These are phyloP conservation scores for Moringa oleifera DNA, from an alignment of 345 rosid genomes.

Conservation along the genomic window DNA sequence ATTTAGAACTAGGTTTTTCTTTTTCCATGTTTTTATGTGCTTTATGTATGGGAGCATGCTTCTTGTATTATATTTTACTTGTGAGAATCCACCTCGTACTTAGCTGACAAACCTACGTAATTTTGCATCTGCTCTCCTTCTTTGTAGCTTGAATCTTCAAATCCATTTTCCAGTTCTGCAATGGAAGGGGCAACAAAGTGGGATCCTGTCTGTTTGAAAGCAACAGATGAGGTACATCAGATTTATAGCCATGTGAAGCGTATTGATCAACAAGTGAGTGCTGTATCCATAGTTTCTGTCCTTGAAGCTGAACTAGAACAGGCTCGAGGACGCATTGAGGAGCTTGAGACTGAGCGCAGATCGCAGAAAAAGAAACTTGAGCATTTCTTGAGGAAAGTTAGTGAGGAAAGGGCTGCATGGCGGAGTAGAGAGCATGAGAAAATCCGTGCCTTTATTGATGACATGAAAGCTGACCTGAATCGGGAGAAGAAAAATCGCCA, in stretches of 20 bases:
- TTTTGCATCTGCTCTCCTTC: neutral
- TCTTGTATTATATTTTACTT: neutral
- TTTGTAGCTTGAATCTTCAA: constrained; percentile 50
- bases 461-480: constrained; percentile 55
- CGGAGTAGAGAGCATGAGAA: constrained; percentile 82
- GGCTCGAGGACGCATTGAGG: constrained; percentile 50
- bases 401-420: constrained; percentile 82
- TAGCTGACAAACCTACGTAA: neutral
- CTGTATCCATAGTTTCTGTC: constrained; percentile 53
- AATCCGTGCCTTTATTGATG: constrained; percentile 66
- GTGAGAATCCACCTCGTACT: neutral
- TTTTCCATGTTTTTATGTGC: neutral
- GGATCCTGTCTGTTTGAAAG: constrained; percentile 54
- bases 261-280: constrained; percentile 52
- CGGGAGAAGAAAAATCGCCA: constrained; percentile 69
- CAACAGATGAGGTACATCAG: constrained; percentile 44
- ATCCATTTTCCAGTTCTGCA: constrained; percentile 50
- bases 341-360: constrained; percentile 64
- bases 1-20: neutral
- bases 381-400: constrained; percentile 75
- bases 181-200: constrained; percentile 89
- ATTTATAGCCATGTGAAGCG: constrained; percentile 35
- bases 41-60: neutral
- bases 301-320: constrained; percentile 63
- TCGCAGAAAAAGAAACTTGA: constrained; percentile 78